Conservation (phyloP, 2,329 filamentous ascomycete genomes). For the Talaromyces albobiverticillius region DNA sequence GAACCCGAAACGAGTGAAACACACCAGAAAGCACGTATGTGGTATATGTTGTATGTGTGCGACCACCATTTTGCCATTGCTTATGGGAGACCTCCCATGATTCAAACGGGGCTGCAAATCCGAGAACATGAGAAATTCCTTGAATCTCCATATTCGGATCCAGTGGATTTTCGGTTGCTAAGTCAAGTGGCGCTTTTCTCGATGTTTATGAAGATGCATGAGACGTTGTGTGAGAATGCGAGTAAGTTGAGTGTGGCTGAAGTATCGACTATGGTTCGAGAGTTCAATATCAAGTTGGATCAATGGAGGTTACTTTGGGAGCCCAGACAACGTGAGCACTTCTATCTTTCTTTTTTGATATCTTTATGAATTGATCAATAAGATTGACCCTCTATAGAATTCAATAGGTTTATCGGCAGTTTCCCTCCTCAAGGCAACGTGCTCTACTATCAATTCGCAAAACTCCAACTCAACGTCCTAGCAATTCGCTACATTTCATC, state of each 20-base stretch:
- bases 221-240: conserved; percentile 1
- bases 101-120: neutral
- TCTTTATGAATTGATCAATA: neutral
- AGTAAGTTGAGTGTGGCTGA: neutral
- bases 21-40: neutral
- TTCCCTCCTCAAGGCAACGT: neutral
- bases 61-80: conserved; percentile 1
- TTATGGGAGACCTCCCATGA: neutral
- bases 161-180: neutral
- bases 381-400: neutral
- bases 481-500: neutral
- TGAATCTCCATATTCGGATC: neutral
- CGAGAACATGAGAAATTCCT: neutral
- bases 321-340: neutral
- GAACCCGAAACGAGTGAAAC: conserved; percentile 14
- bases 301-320: neutral
- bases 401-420: neutral
- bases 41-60: conserved; percentile 1
- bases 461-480: neutral
- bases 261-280: neutral
- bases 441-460: neutral
- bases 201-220: neutral
- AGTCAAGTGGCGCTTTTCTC: neutral
- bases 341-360: no score
- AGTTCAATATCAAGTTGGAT: neutral